These are phyloP conservation scores for Aristolochia fimbriata DNA, from an alignment of 164 flowering plant genomes.

Conservation along the genomic window DNA sequence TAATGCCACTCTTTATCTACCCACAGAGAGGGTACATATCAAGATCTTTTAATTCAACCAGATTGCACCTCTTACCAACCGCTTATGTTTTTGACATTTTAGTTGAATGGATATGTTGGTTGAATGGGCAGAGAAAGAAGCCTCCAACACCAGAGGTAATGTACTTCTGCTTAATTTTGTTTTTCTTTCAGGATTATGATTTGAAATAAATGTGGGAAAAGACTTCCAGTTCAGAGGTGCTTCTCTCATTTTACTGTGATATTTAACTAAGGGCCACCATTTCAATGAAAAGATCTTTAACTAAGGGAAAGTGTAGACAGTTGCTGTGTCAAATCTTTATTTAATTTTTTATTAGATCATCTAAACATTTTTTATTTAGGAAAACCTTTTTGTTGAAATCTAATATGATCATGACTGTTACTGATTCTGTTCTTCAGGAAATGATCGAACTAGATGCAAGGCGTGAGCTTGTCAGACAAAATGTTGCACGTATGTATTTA, in stretches of 20 bases:
- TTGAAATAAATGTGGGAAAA: no score
- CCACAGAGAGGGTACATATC: no score
- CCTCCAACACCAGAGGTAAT: slow-evolving; percentile 87
- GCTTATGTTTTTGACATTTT: slow-evolving; percentile 5
- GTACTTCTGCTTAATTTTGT: neutral
- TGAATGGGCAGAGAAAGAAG: slow-evolving; percentile 85
- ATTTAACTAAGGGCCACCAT: no score
- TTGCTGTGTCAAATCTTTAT: neutral
- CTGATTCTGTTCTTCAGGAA: slow-evolving; percentile 45
- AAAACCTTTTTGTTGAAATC: no score
- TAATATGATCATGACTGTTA: neutral
- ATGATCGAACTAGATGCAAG: slow-evolving; percentile 69
- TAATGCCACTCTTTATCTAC: no score
- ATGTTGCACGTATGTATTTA: slow-evolving; percentile 71
- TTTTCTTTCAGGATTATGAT: neutral
- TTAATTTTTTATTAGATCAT: neutral
- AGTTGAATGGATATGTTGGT: slow-evolving; percentile 99
- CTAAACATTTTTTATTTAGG: neutral
- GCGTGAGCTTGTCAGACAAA: slow-evolving; percentile 70
- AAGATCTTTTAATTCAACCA: no score
- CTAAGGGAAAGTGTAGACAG: neutral
- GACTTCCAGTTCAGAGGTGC: no score
- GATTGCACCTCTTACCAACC: no score
- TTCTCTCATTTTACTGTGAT: no score
- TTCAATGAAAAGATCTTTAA: no score